phyloP scores from a whole-genome alignment of 2,329 filamentous ascomycete species.

The Curvularia sp. region DNA sequence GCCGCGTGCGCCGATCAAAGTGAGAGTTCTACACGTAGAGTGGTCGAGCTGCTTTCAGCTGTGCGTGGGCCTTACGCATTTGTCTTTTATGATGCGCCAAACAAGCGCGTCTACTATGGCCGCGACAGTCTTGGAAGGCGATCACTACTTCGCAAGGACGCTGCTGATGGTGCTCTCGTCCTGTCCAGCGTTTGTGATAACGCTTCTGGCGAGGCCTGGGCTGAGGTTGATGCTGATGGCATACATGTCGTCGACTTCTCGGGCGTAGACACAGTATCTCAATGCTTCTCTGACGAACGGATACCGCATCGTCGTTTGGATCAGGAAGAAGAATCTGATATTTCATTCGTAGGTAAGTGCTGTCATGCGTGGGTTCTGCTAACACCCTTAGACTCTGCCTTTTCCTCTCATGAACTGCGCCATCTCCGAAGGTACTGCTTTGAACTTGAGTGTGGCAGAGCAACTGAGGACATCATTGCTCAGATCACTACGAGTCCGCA shows the following conservation, averaged over 20 bases:
- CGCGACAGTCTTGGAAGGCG: slow-evolving; percentile 87
- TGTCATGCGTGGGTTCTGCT: slow-evolving; percentile 21
- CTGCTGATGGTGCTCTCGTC: slow-evolving; percentile 52
- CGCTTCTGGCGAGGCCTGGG: slow-evolving; percentile 61
- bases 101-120: slow-evolving; percentile 75
- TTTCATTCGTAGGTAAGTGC: slow-evolving; percentile 47
- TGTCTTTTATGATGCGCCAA: slow-evolving; percentile 74
- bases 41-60: slow-evolving; percentile 34
- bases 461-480: slow-evolving; percentile 63
- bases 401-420: slow-evolving; percentile 56
- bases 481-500: slow-evolving; percentile 68
- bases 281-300: slow-evolving; percentile 17
- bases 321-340: slow-evolving; percentile 9
- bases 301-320: slow-evolving; percentile 35
- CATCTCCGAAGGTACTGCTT: not conserved
- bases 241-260: slow-evolving; percentile 72
- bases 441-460: slow-evolving; percentile 56
- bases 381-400: slow-evolving; percentile 47
- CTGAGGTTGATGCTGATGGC: slow-evolving; percentile 84
- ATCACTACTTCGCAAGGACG: slow-evolving; percentile 70
- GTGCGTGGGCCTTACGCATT: slow-evolving; percentile 83
- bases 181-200: slow-evolving; percentile 49
- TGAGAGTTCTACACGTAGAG: slow-evolving; percentile 14
- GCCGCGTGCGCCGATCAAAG: slow-evolving; percentile 18
- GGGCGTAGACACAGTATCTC: not conserved